A percentile compares a stretch with the other conserved stretches of the same genome.
Conservation (phyloP, 2,329 filamentous ascomycete genomes). For the Fusarium proliferatum region DNA sequence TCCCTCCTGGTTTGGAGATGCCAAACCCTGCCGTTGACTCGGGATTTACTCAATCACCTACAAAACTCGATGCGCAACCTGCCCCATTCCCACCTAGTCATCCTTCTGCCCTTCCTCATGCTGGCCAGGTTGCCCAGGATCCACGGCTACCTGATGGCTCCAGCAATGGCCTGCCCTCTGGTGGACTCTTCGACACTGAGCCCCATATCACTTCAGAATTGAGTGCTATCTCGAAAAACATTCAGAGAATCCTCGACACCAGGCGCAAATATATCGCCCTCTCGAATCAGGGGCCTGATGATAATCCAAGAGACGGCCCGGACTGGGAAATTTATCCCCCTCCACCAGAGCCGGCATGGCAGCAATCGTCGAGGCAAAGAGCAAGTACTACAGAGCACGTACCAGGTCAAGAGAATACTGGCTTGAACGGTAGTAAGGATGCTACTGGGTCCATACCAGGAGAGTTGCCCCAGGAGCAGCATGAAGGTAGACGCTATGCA, state of each 20-base stretch:
- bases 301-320: conserved; percentile 88
- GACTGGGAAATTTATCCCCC: conserved; percentile 91
- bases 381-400: conserved; percentile 25
- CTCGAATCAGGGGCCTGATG: conserved; percentile 82
- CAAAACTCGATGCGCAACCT: conserved; percentile 23
- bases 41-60: conserved; percentile 18
- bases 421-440: conserved; percentile 21
- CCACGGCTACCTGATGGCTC: conserved; percentile 31
- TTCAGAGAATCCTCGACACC: conserved; percentile 88
- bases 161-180: conserved; percentile 48
- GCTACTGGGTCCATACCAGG: conserved; percentile 4
- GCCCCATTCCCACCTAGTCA: conserved; percentile 8
- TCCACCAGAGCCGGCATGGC: conserved; percentile 91
- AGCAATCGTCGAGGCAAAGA: conserved; percentile 43
- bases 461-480: conserved; percentile 36
- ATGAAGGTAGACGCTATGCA: conserved; percentile 57
- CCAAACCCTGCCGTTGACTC: conserved; percentile 32
- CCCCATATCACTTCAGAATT: conserved; percentile 86
- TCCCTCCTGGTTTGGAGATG: conserved; percentile 54
- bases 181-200: conserved; percentile 74
- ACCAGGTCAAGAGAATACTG: conserved; percentile 35
- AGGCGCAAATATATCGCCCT: conserved; percentile 89
- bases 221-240: conserved; percentile 86
- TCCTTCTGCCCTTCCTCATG: conserved; percentile 12
- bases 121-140: conserved; percentile 16